Evolutionary conservation across 2,329 filamentous ascomycete genomes (phyloP).

Genomic region (Fusarium burgessii): DNA sequence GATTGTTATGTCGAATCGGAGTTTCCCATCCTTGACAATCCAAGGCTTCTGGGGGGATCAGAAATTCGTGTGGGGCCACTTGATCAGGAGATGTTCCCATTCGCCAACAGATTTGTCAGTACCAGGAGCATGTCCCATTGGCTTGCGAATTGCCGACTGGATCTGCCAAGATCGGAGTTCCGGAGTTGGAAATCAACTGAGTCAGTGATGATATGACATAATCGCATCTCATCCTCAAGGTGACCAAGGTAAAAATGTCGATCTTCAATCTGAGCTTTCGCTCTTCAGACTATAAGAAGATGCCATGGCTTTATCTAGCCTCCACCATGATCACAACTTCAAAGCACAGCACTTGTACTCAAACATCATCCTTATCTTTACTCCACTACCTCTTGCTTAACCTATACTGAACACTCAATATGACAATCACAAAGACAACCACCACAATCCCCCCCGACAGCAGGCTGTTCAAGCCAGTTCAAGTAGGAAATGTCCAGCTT

Average conservation of each 20-base stretch:
- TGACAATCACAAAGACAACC: conserved; percentile 23
- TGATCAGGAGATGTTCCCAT: conserved; percentile 5
- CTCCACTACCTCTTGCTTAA: neutral
- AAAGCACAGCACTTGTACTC: neutral
- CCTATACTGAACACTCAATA: neutral
- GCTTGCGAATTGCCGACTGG: neutral
- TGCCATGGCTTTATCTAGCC: neutral
- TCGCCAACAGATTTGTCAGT: neutral
- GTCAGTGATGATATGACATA: conserved; percentile 7
- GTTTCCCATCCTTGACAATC: neutral
- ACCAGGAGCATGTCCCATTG: neutral
- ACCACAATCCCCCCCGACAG: conserved; percentile 21
- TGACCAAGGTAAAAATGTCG: neutral
- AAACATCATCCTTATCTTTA: neutral
- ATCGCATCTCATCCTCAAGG: neutral
- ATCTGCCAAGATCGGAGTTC: neutral
- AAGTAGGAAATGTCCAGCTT: conserved; percentile 36
- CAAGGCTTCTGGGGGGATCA: neutral
- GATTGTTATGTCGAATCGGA: neutral
- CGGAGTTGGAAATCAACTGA: conserved; percentile 20
- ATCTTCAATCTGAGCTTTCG: conserved; percentile 2
- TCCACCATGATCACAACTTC: neutral
- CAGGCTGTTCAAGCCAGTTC: conserved; percentile 42
- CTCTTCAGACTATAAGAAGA: conserved; percentile 2
- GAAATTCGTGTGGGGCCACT: neutral